Percentiles rank a stretch among this genome's conserved stretches.
Evolutionary conservation across 2,329 filamentous ascomycete genomes (phyloP).

Genomic region (Fusarium palustre): DNA sequence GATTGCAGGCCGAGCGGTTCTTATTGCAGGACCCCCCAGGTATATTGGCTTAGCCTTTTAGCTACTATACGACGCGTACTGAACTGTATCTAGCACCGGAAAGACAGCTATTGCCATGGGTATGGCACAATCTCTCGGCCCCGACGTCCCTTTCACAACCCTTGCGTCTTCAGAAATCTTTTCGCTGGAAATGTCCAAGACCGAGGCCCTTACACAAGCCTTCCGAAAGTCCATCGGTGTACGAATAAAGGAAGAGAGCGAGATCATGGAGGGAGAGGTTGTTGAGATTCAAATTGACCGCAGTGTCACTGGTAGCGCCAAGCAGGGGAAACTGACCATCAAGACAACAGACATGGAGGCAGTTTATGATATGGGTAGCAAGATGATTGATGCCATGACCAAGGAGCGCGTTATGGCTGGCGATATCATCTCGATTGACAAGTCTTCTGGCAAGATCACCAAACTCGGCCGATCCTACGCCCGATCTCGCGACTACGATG

Average conservation of each 20-base stretch:
- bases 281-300: conserved; percentile 99
- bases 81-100: conserved; percentile 74
- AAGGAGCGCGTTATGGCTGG: conserved; percentile 99
- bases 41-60: conserved; percentile 49
- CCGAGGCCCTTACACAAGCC: conserved; percentile 96
- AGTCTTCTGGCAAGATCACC: conserved; percentile 97
- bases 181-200: conserved; percentile 99
- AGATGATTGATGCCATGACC: conserved; percentile 99
- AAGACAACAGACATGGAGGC: conserved; percentile 99
- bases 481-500: conserved; percentile 96
- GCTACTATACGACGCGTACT: conserved; percentile 22
- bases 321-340: conserved; percentile 98
- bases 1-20: conserved; percentile 92
- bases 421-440: conserved; percentile 98
- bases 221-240: conserved; percentile 99
- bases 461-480: conserved; percentile 96
- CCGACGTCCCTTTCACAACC: conserved; percentile 96
- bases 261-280: conserved; percentile 99
- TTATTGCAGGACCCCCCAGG: conserved; percentile 95
- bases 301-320: conserved; percentile 94
- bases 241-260: conserved; percentile 97
- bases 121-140: conserved; percentile 94
- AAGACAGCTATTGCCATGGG: conserved; percentile 99
- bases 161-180: conserved; percentile 97
- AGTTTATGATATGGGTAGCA: conserved; percentile 98